phyloP scores from a whole-genome alignment of 768 basidiomycete genomes.

The Pisolithus marmoratus region DNA sequence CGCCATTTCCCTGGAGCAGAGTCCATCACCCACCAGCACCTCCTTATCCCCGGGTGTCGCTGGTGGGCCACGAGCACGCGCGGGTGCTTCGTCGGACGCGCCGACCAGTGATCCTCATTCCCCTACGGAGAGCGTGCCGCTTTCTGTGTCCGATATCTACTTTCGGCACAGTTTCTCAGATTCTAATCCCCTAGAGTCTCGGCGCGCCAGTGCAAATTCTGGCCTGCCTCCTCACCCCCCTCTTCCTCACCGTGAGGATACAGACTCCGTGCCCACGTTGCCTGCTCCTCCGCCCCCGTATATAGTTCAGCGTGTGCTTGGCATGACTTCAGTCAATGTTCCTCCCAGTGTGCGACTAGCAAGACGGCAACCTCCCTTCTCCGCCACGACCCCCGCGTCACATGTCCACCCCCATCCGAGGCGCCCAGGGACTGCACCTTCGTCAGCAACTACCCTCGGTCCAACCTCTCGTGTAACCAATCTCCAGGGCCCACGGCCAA shows the following conservation, averaged over 20 bases:
- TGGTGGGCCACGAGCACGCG: slow-evolving; percentile 25
- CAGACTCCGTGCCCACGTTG: slow-evolving; percentile 11
- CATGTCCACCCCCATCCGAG: background rate
- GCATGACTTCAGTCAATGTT: slow-evolving; percentile 18
- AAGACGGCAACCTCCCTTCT: background rate
- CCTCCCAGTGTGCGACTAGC: background rate
- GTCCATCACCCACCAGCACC: slow-evolving; percentile 13
- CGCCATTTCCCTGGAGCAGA: slow-evolving; percentile 10
- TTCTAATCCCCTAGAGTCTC: slow-evolving; percentile 25
- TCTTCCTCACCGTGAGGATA: slow-evolving; percentile 24
- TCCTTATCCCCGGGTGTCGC: background rate
- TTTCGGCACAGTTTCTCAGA: slow-evolving; percentile 39
- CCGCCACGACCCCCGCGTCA: background rate
- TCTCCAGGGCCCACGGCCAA: slow-evolving; percentile 26
- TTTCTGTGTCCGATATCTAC: slow-evolving; percentile 49
- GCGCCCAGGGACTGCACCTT: slow-evolving; percentile 7
- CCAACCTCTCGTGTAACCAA: slow-evolving; percentile 13
- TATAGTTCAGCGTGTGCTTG: slow-evolving; percentile 29
- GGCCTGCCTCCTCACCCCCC: slow-evolving; percentile 40
- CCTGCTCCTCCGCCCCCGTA: slow-evolving; percentile 22
- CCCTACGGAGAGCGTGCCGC: slow-evolving; percentile 52
- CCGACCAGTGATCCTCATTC: slow-evolving; percentile 34
- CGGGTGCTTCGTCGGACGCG: slow-evolving; percentile 19
- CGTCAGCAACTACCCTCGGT: background rate
- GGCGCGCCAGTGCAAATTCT: slow-evolving; percentile 28